These are phyloP conservation scores for Monilinia laxa DNA, from an alignment of 2,329 filamentous ascomycete species.

Conservation along the genomic window DNA sequence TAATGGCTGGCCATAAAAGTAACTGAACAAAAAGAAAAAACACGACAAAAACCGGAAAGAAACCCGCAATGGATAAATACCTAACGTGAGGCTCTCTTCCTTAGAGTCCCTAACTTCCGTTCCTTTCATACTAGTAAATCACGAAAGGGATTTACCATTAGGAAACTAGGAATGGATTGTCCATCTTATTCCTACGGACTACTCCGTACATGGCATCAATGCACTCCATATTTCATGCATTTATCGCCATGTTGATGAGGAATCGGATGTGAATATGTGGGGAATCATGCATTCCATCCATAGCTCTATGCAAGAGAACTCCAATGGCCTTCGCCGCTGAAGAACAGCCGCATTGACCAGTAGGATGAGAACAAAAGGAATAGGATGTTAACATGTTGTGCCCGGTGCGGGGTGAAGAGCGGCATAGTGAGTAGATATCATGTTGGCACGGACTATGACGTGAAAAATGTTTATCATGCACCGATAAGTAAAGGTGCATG, in stretches of 20 bases:
- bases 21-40: neutral
- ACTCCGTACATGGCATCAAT: neutral
- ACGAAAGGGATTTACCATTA: neutral
- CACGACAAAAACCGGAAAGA: neutral
- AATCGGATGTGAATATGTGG: neutral
- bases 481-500: neutral
- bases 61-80: neutral
- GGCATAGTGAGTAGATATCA: constrained; percentile 1
- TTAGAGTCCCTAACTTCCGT: neutral
- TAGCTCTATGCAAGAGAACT: constrained; percentile 3
- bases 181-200: constrained; percentile 10
- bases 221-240: neutral
- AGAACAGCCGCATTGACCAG: neutral
- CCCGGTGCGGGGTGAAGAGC: neutral
- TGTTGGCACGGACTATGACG: neutral
- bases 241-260: neutral
- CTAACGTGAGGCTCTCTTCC: neutral
- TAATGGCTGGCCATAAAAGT: neutral
- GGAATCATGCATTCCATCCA: neutral
- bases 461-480: neutral
- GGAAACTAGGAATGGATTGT: neutral
- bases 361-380: neutral
- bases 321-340: neutral
- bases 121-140: neutral
- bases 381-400: neutral